These are phyloP conservation scores for Lanzia echinophila DNA, from an alignment of 2,329 filamentous ascomycete genomes.

Conservation along the genomic window DNA sequence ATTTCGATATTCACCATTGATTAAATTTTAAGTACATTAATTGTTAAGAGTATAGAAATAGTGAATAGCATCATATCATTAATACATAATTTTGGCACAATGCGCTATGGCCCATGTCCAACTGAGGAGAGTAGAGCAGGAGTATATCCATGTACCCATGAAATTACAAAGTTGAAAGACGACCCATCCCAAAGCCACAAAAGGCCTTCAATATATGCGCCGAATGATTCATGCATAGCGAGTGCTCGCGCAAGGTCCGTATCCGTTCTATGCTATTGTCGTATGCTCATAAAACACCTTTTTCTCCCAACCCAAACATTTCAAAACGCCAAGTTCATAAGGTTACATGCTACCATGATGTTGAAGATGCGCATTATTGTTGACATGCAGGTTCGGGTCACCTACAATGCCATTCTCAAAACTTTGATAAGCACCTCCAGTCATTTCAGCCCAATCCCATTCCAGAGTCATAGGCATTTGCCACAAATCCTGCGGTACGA, in stretches of 20 bases:
- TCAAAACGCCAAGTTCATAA: not conserved
- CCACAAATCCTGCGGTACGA: conserved; percentile 90
- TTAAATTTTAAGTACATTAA: no score
- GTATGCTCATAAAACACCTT: not conserved
- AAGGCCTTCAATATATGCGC: no score
- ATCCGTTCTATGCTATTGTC: not conserved
- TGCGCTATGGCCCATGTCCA: no score
- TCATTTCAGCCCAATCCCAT: conserved; percentile 64
- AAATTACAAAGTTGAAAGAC: no score
- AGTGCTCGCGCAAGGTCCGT: not conserved
- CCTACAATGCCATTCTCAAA: conserved; percentile 50
- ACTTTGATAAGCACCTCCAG: conserved; percentile 55
- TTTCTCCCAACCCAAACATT: not conserved
- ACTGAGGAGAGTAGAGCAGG: conserved; percentile 1
- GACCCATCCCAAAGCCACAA: no score
- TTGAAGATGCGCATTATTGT: conserved; percentile 23
- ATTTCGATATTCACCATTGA: no score
- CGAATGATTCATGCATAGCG: not conserved
- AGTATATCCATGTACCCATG: not conserved
- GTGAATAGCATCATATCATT: not conserved
- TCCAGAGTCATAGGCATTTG: conserved; percentile 94
- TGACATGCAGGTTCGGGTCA: conserved; percentile 20
- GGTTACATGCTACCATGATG: conserved; percentile 13
- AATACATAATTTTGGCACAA: conserved; percentile 1
- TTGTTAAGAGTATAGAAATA: no score